Conservation (phyloP, 1,139 yeast genomes). For the Candida smagusa region DNA sequence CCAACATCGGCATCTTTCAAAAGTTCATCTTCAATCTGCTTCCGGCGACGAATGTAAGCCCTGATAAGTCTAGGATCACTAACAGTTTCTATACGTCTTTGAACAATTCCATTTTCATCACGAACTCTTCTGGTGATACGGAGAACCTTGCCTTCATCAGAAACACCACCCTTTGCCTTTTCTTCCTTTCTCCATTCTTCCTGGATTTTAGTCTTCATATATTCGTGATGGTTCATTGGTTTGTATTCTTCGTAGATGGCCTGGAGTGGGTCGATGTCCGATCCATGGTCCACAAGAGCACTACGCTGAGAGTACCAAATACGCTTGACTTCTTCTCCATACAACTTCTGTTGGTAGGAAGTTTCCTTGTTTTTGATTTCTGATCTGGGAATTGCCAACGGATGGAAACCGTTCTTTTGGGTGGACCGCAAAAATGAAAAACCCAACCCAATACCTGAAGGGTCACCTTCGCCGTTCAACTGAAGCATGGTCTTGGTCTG, state of each 20-base stretch:
- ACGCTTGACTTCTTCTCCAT: slow-evolving; percentile 83
- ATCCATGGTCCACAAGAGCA: slow-evolving; percentile 49
- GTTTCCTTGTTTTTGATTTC: slow-evolving; percentile 46
- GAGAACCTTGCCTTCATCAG: slow-evolving; percentile 43
- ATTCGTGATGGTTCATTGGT: slow-evolving; percentile 37
- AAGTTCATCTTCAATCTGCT: slow-evolving; percentile 69
- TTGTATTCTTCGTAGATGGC: slow-evolving; percentile 38
- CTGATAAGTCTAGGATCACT: slow-evolving; percentile 84
- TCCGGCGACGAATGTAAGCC: slow-evolving; percentile 79
- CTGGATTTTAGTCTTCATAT: slow-evolving; percentile 28
- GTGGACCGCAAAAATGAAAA: slow-evolving; percentile 32
- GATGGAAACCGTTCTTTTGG: slow-evolving; percentile 90
- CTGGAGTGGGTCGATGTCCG: slow-evolving; percentile 18
- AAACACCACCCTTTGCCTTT: slow-evolving; percentile 20
- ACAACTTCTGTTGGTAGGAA: slow-evolving; percentile 86
- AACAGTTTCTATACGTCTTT: slow-evolving; percentile 74
- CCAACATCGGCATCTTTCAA: slow-evolving; percentile 55
- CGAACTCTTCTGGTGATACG: slow-evolving; percentile 76
- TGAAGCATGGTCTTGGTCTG: slow-evolving; percentile 97
- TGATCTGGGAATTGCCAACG: slow-evolving; percentile 45
- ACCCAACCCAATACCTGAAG: slow-evolving; percentile 56
- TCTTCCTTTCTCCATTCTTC: slow-evolving; percentile 36
- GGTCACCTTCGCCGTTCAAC: slow-evolving; percentile 95
- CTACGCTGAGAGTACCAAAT: slow-evolving; percentile 89
- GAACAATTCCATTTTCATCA: slow-evolving; percentile 84